phyloP scores from a whole-genome alignment of 2,329 filamentous ascomycete species.

The Teratosphaeria destructans region DNA sequence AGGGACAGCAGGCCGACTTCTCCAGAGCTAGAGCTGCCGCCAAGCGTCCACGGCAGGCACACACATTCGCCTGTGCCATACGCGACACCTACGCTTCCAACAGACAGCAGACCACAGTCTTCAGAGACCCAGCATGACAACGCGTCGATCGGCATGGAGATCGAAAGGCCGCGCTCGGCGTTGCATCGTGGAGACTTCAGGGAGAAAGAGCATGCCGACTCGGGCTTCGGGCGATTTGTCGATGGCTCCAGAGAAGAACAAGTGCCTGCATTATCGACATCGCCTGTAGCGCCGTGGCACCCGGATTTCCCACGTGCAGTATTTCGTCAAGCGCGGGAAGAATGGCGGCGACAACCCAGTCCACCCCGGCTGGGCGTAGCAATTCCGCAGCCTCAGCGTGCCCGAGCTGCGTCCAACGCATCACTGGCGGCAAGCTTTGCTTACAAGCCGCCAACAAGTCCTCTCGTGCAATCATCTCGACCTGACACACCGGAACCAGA shows the following conservation, averaged over 20 bases:
- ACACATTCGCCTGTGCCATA: not conserved
- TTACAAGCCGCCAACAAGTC: constrained; percentile 82
- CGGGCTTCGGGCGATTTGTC: constrained; percentile 11
- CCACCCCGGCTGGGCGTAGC: constrained; percentile 8
- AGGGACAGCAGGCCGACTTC: constrained; percentile 18
- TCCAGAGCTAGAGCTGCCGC: constrained; percentile 14
- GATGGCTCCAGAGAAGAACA: constrained; percentile 8
- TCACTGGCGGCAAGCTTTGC: constrained; percentile 70
- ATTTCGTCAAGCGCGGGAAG: constrained; percentile 16
- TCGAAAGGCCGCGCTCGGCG: constrained; percentile 72
- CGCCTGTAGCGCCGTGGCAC: constrained; percentile 50
- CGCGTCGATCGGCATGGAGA: constrained; percentile 38
- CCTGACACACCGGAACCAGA: constrained; percentile 23
- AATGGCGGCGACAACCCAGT: constrained; percentile 6
- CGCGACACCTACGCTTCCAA: not conserved
- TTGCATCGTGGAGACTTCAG: constrained; percentile 54
- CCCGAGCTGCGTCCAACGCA: constrained; percentile 42
- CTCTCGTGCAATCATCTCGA: constrained; percentile 56
- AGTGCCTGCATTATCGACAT: constrained; percentile 32
- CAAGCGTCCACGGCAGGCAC: constrained; percentile 1
- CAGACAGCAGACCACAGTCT: constrained; percentile 9
- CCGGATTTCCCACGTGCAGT: constrained; percentile 33
- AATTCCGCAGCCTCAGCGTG: constrained; percentile 32
- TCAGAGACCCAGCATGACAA: constrained; percentile 16
- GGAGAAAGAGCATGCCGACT: constrained; percentile 29